Conservation (phyloP, 2,329 filamentous ascomycete species). For the Aspergillus tamarii region DNA sequence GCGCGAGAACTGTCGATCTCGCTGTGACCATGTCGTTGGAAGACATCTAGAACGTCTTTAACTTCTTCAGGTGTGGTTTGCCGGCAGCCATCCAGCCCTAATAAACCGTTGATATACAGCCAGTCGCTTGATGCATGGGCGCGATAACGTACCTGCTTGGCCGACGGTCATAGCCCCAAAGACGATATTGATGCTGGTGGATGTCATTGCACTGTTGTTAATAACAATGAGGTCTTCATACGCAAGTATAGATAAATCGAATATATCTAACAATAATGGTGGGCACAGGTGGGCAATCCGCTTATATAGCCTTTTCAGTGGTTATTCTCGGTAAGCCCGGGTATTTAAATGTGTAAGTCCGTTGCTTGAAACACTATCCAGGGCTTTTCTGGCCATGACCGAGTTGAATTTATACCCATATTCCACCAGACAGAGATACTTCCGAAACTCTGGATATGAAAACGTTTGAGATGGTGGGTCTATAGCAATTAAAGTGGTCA, state of each 20-base stretch:
- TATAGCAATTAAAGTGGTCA: no score
- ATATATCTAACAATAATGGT: no score
- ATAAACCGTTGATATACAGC: not conserved
- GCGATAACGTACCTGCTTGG: conserved; percentile 1
- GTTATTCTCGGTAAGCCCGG: not conserved
- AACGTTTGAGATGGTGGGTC: no score
- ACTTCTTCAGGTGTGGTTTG: not conserved
- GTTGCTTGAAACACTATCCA: no score
- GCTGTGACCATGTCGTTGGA: conserved; percentile 29
- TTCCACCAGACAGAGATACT: no score
- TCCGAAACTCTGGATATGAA: no score
- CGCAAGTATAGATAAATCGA: no score
- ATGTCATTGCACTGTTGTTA: not conserved
- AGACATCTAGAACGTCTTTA: conserved; percentile 21
- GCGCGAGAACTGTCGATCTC: conserved; percentile 34
- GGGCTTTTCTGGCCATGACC: no score
- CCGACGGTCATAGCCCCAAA: conserved; percentile 14
- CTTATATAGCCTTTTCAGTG: no score
- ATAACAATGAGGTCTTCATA: no score
- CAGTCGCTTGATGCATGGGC: not conserved
- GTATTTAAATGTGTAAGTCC: not conserved
- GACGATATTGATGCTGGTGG: not conserved
- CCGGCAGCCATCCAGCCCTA: not conserved
- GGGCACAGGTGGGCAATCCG: no score
- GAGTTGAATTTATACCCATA: no score